A percentile compares a stretch with the other conserved stretches of the same genome.
Evolutionary conservation across 129 eudicot genomes (phyloP).

Genomic region (Chrysanthemum lavandulifolium): DNA sequence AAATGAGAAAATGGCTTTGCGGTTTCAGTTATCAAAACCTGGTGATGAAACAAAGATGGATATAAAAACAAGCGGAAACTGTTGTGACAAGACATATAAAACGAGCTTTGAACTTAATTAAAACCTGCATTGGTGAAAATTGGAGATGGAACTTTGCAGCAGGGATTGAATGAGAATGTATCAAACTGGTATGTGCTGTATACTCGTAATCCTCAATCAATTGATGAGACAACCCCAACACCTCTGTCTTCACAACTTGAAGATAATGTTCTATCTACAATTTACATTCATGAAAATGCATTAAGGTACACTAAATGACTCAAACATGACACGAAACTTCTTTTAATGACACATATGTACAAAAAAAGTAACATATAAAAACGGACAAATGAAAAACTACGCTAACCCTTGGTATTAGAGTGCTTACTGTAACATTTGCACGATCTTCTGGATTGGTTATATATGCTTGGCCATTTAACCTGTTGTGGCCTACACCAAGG

Average conservation of each 20-base stretch:
- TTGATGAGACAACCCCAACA: constrained; percentile 51
- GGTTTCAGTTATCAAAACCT: constrained; percentile 71
- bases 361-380: no score
- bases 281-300: constrained; percentile 10
- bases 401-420: background rate
- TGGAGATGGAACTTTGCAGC: constrained; percentile 80
- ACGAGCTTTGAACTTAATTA: background rate
- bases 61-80: background rate
- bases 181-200: constrained; percentile 86
- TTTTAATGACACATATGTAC: no score
- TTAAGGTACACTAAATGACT: background rate
- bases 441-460: constrained; percentile 46
- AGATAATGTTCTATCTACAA: constrained; percentile 92
- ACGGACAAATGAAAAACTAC: background rate
- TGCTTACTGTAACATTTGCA: constrained; percentile 75
- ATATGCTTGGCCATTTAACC: constrained; percentile 54
- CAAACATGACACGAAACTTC: no score
- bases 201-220: constrained; percentile 82
- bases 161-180: constrained; percentile 63
- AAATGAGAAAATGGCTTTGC: constrained; percentile 71
- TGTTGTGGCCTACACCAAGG: constrained; percentile 63
- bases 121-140: constrained; percentile 87
- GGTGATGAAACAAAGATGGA: background rate
- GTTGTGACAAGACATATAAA: background rate
- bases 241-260: constrained; percentile 92